Percentiles rank a stretch among this genome's conserved stretches.
These are phyloP conservation scores for Claviceps pusilla DNA, from an alignment of 2,329 filamentous ascomycete genomes.

Conservation along the genomic window DNA sequence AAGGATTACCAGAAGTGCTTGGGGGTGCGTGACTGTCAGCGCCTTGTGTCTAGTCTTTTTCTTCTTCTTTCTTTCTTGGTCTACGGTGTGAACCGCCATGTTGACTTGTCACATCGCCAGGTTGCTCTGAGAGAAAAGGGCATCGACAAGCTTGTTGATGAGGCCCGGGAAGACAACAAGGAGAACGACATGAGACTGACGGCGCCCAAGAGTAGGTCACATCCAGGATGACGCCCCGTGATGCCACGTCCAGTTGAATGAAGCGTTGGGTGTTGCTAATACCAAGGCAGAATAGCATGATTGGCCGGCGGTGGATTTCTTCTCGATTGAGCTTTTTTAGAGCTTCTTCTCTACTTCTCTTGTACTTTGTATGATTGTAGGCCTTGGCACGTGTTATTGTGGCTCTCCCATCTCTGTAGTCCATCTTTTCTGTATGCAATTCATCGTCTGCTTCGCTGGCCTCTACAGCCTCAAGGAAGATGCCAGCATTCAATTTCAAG, in stretches of 20 bases:
- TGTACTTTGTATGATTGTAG: neutral
- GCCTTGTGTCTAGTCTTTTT: neutral
- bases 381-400: neutral
- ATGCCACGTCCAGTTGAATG: neutral
- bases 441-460: neutral
- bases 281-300: neutral
- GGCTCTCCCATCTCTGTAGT: neutral
- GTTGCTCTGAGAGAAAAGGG: slow-evolving; percentile 74
- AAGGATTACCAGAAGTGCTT: slow-evolving; percentile 79
- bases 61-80: neutral
- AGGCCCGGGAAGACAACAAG: slow-evolving; percentile 75
- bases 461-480: no score
- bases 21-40: slow-evolving; percentile 35
- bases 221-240: neutral
- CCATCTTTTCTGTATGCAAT: neutral
- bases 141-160: slow-evolving; percentile 84
- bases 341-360: neutral
- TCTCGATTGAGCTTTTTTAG: neutral
- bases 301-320: neutral
- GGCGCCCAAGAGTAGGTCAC: slow-evolving; percentile 25
- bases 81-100: neutral
- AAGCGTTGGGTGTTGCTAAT: neutral
- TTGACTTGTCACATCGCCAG: slow-evolving; percentile 29
- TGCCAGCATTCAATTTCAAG: no score
- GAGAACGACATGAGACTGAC: slow-evolving; percentile 57